Evolutionary conservation across 148 eudicot genomes (phyloP).

Genomic region (Amaranthus cruentus): DNA sequence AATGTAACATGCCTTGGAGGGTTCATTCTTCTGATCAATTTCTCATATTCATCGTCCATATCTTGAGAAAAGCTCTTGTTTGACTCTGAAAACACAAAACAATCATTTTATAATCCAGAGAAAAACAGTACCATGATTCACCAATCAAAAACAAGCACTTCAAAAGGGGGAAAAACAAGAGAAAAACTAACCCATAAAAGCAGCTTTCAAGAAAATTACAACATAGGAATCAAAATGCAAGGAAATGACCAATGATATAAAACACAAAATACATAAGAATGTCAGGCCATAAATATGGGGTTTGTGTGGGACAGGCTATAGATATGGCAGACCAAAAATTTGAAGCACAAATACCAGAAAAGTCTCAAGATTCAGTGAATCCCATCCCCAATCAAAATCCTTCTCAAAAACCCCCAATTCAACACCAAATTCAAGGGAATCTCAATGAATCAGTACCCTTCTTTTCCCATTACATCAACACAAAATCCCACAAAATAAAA

Average conservation of each 20-base stretch:
- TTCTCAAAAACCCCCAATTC: slow-evolving; percentile 11
- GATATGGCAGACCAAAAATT: slow-evolving; percentile 4
- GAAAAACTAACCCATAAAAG: not conserved
- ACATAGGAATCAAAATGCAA: slow-evolving; percentile 3
- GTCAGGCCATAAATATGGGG: slow-evolving; percentile 17
- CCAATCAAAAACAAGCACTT: slow-evolving; percentile 12
- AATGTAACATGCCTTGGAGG: slow-evolving; percentile 61
- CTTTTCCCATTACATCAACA: not conserved
- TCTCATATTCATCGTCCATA: slow-evolving; percentile 88
- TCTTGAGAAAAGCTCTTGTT: slow-evolving; percentile 58
- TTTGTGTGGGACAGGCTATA: slow-evolving; percentile 22
- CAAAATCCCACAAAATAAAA: not conserved
- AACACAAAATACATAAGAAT: slow-evolving; percentile 2
- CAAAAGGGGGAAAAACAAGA: slow-evolving; percentile 2
- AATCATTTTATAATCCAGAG: not conserved
- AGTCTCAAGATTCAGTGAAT: slow-evolving; percentile 27
- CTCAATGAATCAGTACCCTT: slow-evolving; percentile 9
- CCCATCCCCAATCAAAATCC: slow-evolving; percentile 18
- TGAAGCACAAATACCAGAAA: slow-evolving; percentile 23
- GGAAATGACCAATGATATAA: slow-evolving; percentile 13
- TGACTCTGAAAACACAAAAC: slow-evolving; percentile 32
- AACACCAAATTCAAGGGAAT: slow-evolving; percentile 18
- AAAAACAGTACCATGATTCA: not conserved
- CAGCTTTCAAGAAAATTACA: slow-evolving; percentile 4
- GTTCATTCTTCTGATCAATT: slow-evolving; percentile 87